Conservation (phyloP, 805 yeast genomes). For the Saturnispora besseyi region DNA sequence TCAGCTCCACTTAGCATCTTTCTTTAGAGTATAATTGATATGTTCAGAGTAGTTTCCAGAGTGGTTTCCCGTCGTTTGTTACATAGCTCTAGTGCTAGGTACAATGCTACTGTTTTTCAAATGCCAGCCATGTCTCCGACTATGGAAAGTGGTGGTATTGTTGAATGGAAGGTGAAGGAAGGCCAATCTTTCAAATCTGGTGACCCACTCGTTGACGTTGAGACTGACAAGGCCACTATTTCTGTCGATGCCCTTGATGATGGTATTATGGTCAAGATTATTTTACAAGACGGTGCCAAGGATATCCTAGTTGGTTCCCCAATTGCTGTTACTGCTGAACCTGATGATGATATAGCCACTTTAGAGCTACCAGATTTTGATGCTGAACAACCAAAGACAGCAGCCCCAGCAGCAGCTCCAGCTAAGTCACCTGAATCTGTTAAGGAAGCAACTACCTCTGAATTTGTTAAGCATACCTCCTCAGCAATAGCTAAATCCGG, state of each 20-base stretch:
- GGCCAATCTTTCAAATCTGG: slow-evolving; percentile 73
- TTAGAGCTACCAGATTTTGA: slow-evolving; percentile 49
- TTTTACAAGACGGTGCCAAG: slow-evolving; percentile 61
- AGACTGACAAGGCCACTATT: slow-evolving; percentile 76
- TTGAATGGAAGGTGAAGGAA: slow-evolving; percentile 77
- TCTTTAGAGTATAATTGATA: background rate
- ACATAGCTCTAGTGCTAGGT: slow-evolving; percentile 11
- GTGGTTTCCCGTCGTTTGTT: background rate
- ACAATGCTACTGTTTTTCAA: slow-evolving; percentile 44
- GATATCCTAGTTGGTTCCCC: slow-evolving; percentile 81
- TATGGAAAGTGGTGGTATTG: slow-evolving; percentile 92
- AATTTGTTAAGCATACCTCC: slow-evolving; percentile 4
- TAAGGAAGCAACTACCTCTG: slow-evolving; percentile 5
- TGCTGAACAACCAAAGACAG: slow-evolving; percentile 16
- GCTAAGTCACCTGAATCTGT: background rate
- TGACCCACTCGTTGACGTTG: slow-evolving; percentile 74
- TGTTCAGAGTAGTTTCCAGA: slow-evolving; percentile 1
- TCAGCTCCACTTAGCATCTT: background rate
- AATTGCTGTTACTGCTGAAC: slow-evolving; percentile 84
- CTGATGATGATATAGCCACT: slow-evolving; percentile 67
- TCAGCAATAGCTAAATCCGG: slow-evolving; percentile 12
- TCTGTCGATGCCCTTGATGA: slow-evolving; percentile 89
- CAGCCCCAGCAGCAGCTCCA: slow-evolving; percentile 17
- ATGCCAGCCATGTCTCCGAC: slow-evolving; percentile 99
- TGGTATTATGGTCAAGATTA: slow-evolving; percentile 75